Percentiles rank a stretch among this genome's conserved stretches.
Conservation (phyloP, 768 basidiomycete genomes). For the Kwoniella pini region DNA sequence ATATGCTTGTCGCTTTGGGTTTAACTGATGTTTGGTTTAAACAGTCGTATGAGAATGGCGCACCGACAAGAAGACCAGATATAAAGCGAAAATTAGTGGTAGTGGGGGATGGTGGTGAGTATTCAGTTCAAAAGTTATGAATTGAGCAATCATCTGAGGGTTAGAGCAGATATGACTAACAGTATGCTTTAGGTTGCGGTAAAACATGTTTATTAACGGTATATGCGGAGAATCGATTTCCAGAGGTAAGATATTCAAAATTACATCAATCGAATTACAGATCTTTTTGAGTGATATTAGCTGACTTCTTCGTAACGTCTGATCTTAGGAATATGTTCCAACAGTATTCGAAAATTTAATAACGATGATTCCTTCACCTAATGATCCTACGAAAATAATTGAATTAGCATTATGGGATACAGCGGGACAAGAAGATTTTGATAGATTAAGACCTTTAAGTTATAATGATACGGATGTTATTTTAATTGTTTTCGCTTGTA, state of each 20-base stretch:
- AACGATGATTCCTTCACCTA: conserved; percentile 50
- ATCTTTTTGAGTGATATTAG: no score
- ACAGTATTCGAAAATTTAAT: conserved; percentile 54
- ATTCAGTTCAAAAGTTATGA: neutral
- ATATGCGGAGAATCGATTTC: conserved; percentile 53
- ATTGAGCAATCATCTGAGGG: no score
- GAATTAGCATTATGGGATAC: conserved; percentile 83
- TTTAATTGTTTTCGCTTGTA: conserved; percentile 55
- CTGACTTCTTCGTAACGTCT: no score
- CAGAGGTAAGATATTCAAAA: no score
- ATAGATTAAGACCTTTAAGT: conserved; percentile 52
- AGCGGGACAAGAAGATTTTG: conserved; percentile 97
- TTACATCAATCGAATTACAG: no score
- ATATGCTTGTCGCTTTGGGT: no score
- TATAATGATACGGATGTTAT: conserved; percentile 57
- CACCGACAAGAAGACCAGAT: conserved; percentile 41
- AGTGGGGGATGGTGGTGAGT: conserved; percentile 53
- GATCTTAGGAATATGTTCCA: conserved; percentile 53
- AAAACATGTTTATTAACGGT: conserved; percentile 55
- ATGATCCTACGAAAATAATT: conserved; percentile 50
- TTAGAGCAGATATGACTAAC: neutral
- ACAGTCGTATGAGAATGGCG: conserved; percentile 17
- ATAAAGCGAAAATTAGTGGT: conserved; percentile 51
- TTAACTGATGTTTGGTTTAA: no score
- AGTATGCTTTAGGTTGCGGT: conserved; percentile 44